Base-by-base conservation (phyloP, 331 rosid genomes). In the Quercus lobata region DNA sequence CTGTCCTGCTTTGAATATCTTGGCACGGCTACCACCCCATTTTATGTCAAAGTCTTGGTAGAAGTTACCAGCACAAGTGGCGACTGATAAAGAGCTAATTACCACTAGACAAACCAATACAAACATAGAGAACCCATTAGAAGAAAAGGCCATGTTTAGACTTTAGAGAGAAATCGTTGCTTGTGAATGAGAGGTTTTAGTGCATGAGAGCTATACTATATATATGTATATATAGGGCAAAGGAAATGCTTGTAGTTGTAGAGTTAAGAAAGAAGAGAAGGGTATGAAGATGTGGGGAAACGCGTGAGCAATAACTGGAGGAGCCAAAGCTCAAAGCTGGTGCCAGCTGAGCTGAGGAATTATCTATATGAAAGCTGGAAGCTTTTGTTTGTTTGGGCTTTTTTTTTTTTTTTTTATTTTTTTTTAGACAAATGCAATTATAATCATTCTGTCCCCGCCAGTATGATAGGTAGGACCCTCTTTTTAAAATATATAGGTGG, bases 21-120 rank as follows among this genome's bases (percentile, higher is more conserved):
- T 90, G 9, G 91, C 92, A 52, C 96, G 87, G 4, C 83, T 37
- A 10, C 66, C 90, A 22, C 97, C 98, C 98, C 97, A 94, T 25
- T 88, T 88, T 11, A 94, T 66, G 79, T 94, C 93, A 65, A 94
- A 94, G 57, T 90, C 92, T 68, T 88, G 87, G 78, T 79, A 60
- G 75, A 94, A 91, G 85, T 76, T 90, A 12, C 87, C 97, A 55
- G 73, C 87, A 71, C 66, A 72, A 7, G 66, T 24, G 21, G 81
- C 10, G 32, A 81, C 86, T 16, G 84, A 24, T 60, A 87, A 80
- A 69, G 90, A 79, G 83, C 86, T 82, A 41, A 41, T 41, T 16
- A 86, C 52, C 18, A 76, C 84, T 24, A 80, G 68, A 29, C 80
- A 81, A 55, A 52, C 30, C 8, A 87, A 55, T 44, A 86, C 37